Percentiles rank a stretch among this genome's conserved stretches.
phyloP scores from a whole-genome alignment of 2,329 filamentous ascomycete genomes.

The Dactylellina drechsleri region DNA sequence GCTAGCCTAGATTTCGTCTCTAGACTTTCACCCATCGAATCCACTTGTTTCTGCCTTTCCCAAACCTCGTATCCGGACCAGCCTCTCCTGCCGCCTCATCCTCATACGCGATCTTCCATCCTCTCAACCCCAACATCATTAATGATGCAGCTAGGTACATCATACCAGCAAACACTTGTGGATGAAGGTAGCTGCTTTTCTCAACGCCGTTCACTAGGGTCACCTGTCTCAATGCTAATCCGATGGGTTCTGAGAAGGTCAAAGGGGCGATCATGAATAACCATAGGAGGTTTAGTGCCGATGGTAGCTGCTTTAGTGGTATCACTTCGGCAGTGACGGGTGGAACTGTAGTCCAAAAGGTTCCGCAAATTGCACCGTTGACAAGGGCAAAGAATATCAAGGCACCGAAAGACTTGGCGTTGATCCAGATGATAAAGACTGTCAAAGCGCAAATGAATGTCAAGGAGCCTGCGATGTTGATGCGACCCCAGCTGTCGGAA shows the following conservation, averaged over 20 bases:
- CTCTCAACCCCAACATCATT: conserved; percentile 68
- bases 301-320: conserved; percentile 74
- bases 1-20: background rate
- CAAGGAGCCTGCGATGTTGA: conserved; percentile 76
- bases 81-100: conserved; percentile 60
- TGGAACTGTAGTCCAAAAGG: conserved; percentile 75
- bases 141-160: conserved; percentile 71
- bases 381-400: conserved; percentile 77
- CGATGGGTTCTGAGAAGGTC: conserved; percentile 73
- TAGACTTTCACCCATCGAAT: conserved; percentile 50
- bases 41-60: conserved; percentile 48
- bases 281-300: conserved; percentile 77
- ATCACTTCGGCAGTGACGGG: conserved; percentile 80
- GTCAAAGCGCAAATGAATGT: conserved; percentile 74
- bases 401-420: conserved; percentile 72
- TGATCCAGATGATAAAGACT: conserved; percentile 77
- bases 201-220: conserved; percentile 61
- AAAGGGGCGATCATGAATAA: conserved; percentile 75
- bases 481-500: conserved; percentile 74
- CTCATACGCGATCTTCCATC: conserved; percentile 71
- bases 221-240: conserved; percentile 65
- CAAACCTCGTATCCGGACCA: conserved; percentile 21
- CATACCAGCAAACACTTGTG: conserved; percentile 71
- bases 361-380: conserved; percentile 74
- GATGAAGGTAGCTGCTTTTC: conserved; percentile 66